Conservation (phyloP, 169 alveolate species). For the Cryptosporidium sp. region DNA sequence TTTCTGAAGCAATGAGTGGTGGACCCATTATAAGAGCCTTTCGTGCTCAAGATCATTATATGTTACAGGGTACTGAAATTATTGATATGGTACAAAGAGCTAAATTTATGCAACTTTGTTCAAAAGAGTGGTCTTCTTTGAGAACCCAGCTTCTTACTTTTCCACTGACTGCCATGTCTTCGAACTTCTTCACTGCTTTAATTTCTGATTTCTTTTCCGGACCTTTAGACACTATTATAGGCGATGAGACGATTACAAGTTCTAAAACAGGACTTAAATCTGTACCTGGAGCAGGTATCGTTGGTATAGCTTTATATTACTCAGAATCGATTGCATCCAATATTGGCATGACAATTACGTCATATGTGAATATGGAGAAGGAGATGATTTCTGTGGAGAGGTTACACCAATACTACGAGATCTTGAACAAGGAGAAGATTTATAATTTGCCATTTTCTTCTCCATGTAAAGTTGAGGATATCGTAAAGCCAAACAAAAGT, state of each 20-base stretch:
- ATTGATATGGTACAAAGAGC: conserved; percentile 67
- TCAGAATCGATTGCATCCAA: conserved; percentile 78
- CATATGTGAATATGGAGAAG: conserved; percentile 76
- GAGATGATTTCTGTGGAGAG: conserved; percentile 81
- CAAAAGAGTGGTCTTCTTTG: conserved; percentile 77
- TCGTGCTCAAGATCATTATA: conserved; percentile 60
- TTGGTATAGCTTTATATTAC: conserved; percentile 79
- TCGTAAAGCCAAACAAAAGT: neutral
- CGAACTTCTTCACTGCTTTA: conserved; percentile 24
- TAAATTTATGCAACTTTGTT: conserved; percentile 61
- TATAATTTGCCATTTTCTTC: neutral
- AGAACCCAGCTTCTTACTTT: conserved; percentile 80
- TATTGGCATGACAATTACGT: conserved; percentile 74
- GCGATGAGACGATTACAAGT: neutral
- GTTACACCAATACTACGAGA: conserved; percentile 61
- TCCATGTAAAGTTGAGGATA: neutral
- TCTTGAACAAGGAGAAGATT: neutral
- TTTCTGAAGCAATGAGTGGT: conserved; percentile 75
- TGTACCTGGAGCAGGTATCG: conserved; percentile 64
- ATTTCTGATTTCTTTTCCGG: neutral
- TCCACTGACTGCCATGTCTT: conserved; percentile 75
- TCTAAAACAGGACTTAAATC: conserved; percentile 17
- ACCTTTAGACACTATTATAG: neutral
- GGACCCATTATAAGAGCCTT: conserved; percentile 68
- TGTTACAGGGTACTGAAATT: conserved; percentile 66